Evolutionary conservation across 1,284 basidiomycete species (phyloP), one percentile per base, ranked within the genome.

Genomic region (Taiwanofungus camphoratus): DNA sequence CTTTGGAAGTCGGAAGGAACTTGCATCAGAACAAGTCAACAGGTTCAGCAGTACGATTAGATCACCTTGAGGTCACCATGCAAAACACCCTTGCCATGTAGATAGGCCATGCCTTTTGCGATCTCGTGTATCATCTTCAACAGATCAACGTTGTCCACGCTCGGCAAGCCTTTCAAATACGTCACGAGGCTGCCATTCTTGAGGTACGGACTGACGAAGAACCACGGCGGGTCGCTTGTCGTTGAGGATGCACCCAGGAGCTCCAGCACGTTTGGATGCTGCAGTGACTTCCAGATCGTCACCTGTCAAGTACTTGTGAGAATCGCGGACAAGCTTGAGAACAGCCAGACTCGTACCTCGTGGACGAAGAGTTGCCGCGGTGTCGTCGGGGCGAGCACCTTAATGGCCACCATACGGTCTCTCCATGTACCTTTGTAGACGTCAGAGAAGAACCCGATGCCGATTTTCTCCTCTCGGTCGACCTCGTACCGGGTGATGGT

Each of bases 61-160:
- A 60, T 22, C 31, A 76, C 82, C 70, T 86, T 87, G 44, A 87
- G 66, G 62, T 88, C 82, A 1, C 83, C 86, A 57, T 89, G 87
- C 46, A 85, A 55, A 4, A 88, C 73, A 0, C 74, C 78, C 44
- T 74, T 62, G 3, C 58, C 60, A 56, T 89, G 86, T 42, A 90
- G 58, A 54, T 89, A 87, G 44, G 76, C 71, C 84, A 89, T 87
- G 12, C 87, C 87, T 54, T 75, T 74, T 21, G 84, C 79, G 49
- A 88, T 75, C 62, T 88, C 81, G 52, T 77, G 69, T 55, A 89
- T 73, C 57, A 77, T 78, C 51, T 73, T 68, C 54, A 79, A 65
- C 13, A 74, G 52, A 51, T 82, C 77, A 20, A 66, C 62, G 18
- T 61, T 59, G 27, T 66, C 54, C 15, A 56, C 51, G 36, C 50